phyloP scores from a whole-genome alignment of 2,329 filamentous ascomycete species.

The Aspergillus sp. region DNA sequence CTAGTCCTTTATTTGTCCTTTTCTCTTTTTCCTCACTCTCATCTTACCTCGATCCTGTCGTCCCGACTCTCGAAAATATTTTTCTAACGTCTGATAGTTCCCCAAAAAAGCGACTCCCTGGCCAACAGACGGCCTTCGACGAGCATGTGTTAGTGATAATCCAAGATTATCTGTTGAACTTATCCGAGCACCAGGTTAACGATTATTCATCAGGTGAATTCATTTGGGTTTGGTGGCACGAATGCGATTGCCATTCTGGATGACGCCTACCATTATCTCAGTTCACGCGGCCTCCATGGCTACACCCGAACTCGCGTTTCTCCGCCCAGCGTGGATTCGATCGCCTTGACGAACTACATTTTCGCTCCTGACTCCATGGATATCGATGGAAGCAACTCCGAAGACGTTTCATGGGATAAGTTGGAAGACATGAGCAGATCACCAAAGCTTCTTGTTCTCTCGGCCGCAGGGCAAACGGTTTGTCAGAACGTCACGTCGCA shows the following conservation, averaged over 20 bases:
- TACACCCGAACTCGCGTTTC: neutral
- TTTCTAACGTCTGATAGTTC: neutral
- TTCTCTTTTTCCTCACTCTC: too few relatives aligned
- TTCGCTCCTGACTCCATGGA: too few relatives aligned
- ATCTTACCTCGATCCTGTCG: too few relatives aligned
- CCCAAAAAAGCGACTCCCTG: neutral
- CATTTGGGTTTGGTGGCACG: constrained; percentile 2
- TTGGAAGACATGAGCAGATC: neutral
- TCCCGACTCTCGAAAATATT: too few relatives aligned
- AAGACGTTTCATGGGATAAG: too few relatives aligned
- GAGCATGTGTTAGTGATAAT: neutral
- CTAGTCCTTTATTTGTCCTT: too few relatives aligned
- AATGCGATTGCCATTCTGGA: constrained; percentile 2
- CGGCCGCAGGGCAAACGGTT: neutral
- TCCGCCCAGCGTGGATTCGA: neutral
- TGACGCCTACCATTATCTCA: neutral
- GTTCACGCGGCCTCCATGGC: neutral
- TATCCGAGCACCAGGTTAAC: too few relatives aligned
- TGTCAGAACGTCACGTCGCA: neutral
- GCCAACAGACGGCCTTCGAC: neutral
- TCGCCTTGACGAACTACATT: too few relatives aligned
- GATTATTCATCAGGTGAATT: neutral
- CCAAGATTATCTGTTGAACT: too few relatives aligned
- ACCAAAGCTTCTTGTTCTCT: neutral
- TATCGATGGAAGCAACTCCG: too few relatives aligned